Evolutionary conservation across 805 yeast species (phyloP).

Genomic region (Pichia californica): DNA sequence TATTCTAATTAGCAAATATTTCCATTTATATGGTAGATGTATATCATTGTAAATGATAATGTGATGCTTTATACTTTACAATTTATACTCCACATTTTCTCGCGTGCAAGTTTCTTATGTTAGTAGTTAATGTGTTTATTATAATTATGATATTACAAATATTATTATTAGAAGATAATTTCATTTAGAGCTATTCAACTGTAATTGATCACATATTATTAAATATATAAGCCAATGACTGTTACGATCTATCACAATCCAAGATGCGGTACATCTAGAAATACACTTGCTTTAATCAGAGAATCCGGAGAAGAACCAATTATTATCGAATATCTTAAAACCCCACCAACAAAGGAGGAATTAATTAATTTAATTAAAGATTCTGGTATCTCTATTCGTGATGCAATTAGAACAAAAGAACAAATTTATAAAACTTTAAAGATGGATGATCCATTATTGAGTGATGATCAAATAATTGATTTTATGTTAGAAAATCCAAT

Average conservation of each 20-base stretch:
- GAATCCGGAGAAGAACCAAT: not conserved
- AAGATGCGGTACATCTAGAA: slow-evolving; percentile 4
- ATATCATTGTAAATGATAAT: too few species aligned
- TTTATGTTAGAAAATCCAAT: slow-evolving; percentile 5
- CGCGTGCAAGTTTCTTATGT: too few species aligned
- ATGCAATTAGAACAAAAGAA: slow-evolving; percentile 2
- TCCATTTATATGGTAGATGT: too few species aligned
- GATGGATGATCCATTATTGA: slow-evolving; percentile 2
- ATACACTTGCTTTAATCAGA: not conserved
- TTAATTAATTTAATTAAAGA: not conserved
- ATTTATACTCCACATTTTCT: too few species aligned
- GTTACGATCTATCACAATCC: slow-evolving; percentile 4
- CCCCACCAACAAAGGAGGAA: slow-evolving; percentile 1
- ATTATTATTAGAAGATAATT: too few species aligned
- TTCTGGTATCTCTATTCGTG: slow-evolving; percentile 5
- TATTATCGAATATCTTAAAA: slow-evolving; percentile 5
- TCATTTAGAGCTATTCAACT: too few species aligned
- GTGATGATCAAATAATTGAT: slow-evolving; percentile 1
- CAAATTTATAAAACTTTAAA: slow-evolving; percentile 1
- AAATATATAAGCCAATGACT: too few species aligned
- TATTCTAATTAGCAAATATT: too few species aligned
- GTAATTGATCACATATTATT: too few species aligned
- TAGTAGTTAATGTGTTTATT: too few species aligned
- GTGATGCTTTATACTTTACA: too few species aligned
- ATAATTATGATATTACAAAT: too few species aligned